phyloP scores from a whole-genome alignment of 1,284 basidiomycete species.

The Mycena sp. region DNA sequence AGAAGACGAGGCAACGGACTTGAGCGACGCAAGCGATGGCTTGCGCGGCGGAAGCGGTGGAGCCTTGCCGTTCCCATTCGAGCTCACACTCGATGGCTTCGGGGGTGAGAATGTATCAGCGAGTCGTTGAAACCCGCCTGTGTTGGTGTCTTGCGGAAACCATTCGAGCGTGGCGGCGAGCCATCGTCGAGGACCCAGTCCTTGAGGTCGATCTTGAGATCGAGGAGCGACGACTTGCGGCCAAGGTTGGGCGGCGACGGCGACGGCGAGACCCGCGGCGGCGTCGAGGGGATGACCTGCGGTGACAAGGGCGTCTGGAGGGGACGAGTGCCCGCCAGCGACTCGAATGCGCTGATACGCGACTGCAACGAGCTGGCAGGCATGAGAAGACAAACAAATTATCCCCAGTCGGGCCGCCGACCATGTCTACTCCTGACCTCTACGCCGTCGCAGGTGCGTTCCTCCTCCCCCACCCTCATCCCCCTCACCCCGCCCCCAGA shows the following conservation, averaged over 20 bases:
- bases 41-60: slow-evolving; percentile 62
- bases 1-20: slow-evolving; percentile 52
- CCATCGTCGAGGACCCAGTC: slow-evolving; percentile 81
- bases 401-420: no score
- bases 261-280: slow-evolving; percentile 57
- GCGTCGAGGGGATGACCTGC: slow-evolving; percentile 31
- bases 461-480: background rate
- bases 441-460: slow-evolving; percentile 71
- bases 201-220: slow-evolving; percentile 76
- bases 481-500: slow-evolving; percentile 52
- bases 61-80: slow-evolving; percentile 37
- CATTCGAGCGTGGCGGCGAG: slow-evolving; percentile 28
- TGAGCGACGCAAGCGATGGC: slow-evolving; percentile 60
- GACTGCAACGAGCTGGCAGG: slow-evolving; percentile 64
- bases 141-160: slow-evolving; percentile 27
- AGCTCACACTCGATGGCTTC: slow-evolving; percentile 68
- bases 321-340: slow-evolving; percentile 44
- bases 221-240: slow-evolving; percentile 70
- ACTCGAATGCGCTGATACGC: slow-evolving; percentile 66
- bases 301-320: slow-evolving; percentile 22
- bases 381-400: no score
- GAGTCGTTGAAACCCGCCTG: slow-evolving; percentile 41
- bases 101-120: slow-evolving; percentile 74
- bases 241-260: slow-evolving; percentile 61
- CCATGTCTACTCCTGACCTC: slow-evolving; percentile 56